A percentile compares a stretch with the other conserved stretches of the same genome.
phyloP scores from a whole-genome alignment of 148 eudicot genomes.

The Silene latifolia region DNA sequence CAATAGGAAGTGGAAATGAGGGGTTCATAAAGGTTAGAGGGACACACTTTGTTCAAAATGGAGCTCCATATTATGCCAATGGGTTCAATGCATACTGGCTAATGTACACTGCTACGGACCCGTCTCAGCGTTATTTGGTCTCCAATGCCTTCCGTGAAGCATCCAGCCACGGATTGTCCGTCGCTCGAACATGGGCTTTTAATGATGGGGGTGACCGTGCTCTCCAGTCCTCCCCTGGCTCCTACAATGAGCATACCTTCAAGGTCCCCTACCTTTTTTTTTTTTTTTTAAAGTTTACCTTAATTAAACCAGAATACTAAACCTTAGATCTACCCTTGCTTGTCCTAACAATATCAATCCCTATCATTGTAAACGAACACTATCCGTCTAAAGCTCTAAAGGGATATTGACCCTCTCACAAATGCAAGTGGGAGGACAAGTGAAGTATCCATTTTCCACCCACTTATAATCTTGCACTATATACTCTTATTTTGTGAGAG shows the following conservation, averaged over 20 bases:
- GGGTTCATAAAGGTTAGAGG: constrained; percentile 67
- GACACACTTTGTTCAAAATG: constrained; percentile 67
- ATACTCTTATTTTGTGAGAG: no score
- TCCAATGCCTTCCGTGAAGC: constrained; percentile 75
- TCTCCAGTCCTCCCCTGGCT: constrained; percentile 81
- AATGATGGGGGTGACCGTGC: constrained; percentile 80
- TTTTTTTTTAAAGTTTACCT: no score
- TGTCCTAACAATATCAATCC: no score
- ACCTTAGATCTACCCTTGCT: no score
- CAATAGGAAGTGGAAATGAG: constrained; percentile 21
- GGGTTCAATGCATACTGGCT: constrained; percentile 99
- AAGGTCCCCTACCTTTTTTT: constrained; percentile 33
- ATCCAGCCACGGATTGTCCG: constrained; percentile 59
- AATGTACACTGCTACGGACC: constrained; percentile 79
- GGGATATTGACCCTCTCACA: no score
- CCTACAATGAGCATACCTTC: constrained; percentile 70
- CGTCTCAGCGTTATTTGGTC: constrained; percentile 64
- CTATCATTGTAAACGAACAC: no score
- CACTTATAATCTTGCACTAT: no score
- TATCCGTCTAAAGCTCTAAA: no score
- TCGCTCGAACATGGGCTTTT: constrained; percentile 96
- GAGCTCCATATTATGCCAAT: constrained; percentile 74
- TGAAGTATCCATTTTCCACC: no score
- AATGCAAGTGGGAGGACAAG: no score
- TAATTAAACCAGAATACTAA: no score